Percentiles rank a stretch among this genome's conserved stretches.
Conservation (phyloP, 2,329 filamentous ascomycete genomes). For the Sphaceloma murrayae region DNA sequence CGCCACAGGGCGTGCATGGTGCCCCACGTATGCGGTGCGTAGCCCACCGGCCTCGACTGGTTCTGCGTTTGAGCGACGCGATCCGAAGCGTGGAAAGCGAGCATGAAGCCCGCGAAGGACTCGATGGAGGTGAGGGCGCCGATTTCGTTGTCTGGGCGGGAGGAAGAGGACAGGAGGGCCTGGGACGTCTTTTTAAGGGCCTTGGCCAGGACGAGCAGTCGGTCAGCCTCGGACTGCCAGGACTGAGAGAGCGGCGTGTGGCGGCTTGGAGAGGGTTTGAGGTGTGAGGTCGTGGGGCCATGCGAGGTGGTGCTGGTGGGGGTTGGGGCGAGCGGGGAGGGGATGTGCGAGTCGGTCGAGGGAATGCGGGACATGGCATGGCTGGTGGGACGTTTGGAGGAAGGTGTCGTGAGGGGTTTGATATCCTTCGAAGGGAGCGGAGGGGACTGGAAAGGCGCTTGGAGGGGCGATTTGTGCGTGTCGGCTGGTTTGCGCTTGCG, state of each 20-base stretch:
- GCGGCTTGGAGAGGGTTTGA: slow-evolving; percentile 2
- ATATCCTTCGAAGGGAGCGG: slow-evolving; percentile 16
- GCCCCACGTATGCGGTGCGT: slow-evolving; percentile 4
- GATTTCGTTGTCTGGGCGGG: neutral
- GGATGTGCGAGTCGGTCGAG: slow-evolving; percentile 7
- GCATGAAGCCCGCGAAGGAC: slow-evolving; percentile 8
- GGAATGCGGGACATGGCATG: slow-evolving; percentile 10
- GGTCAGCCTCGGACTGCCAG: slow-evolving; percentile 12
- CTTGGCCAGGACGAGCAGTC: slow-evolving; percentile 2
- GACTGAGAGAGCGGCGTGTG: slow-evolving; percentile 1
- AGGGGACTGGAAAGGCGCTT: slow-evolving; percentile 23
- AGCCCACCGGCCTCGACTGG: neutral
- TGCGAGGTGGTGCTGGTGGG: slow-evolving; percentile 1
- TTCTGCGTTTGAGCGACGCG: neutral
- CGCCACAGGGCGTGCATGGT: slow-evolving; percentile 11
- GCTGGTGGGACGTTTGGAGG: slow-evolving; percentile 9
- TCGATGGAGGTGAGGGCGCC: slow-evolving; percentile 14
- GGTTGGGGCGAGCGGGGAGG: slow-evolving; percentile 8
- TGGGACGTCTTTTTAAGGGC: slow-evolving; percentile 7
- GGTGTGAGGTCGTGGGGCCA: neutral
- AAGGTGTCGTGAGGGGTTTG: slow-evolving; percentile 20
- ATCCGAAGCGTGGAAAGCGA: slow-evolving; percentile 10
- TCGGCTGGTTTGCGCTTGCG: neutral
- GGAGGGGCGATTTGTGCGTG: slow-evolving; percentile 16
- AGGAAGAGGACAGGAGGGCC: slow-evolving; percentile 6